phyloP scores from a whole-genome alignment of 441 rosid species.

The Erodium moschatum region DNA sequence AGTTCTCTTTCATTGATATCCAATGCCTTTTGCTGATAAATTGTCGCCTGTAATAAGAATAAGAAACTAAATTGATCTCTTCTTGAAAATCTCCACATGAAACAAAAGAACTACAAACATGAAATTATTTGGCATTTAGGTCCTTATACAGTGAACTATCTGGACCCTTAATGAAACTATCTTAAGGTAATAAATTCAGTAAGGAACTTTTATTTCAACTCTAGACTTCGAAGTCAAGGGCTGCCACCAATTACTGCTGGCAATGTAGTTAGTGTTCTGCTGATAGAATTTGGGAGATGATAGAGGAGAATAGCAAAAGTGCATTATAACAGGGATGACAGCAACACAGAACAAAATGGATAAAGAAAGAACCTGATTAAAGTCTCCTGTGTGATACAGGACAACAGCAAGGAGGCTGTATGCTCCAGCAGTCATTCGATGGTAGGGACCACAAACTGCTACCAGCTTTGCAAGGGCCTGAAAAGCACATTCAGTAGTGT shows the following conservation, averaged over 20 bases:
- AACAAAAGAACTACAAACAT: conserved; percentile 9
- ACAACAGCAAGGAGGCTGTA: conserved; percentile 79
- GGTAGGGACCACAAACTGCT: conserved; percentile 73
- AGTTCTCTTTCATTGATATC: conserved; percentile 84
- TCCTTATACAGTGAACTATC: not conserved
- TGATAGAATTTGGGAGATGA: not conserved
- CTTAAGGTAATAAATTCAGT: not conserved
- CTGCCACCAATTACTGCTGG: not conserved
- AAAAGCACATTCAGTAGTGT: conserved; percentile 19
- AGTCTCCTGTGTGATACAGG: conserved; percentile 76
- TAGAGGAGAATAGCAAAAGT: not conserved
- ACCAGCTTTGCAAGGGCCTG: conserved; percentile 78
- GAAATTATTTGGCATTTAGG: not conserved
- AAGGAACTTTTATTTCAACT: not conserved
- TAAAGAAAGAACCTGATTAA: conserved; percentile 50
- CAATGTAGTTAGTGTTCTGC: too few species aligned
- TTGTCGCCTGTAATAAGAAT: conserved; percentile 54
- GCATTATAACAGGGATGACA: not conserved
- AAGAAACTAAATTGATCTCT: conserved; percentile 21
- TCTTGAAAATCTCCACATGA: conserved; percentile 16
- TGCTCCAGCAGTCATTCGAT: conserved; percentile 85
- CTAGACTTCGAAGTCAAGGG: too few species aligned
- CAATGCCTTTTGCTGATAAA: conserved; percentile 74
- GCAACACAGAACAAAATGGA: not conserved
- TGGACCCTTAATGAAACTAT: not conserved